Base-by-base conservation (phyloP, 305 asterid species). In the Rubia peregrina region DNA sequence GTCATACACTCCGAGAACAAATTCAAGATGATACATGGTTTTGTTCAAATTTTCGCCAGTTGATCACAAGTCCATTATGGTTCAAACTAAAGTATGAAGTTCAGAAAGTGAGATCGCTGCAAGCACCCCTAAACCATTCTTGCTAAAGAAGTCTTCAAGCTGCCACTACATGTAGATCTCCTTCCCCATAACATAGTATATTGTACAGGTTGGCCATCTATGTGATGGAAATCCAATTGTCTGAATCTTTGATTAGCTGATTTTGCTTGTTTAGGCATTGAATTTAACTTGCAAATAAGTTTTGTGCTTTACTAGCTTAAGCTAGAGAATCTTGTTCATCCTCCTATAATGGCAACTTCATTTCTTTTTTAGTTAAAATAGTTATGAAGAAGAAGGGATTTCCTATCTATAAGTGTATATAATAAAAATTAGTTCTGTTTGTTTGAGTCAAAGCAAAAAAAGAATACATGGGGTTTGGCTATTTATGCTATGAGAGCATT, bases 11-110 rank as follows among this genome's bases (percentile, higher is more conserved):
- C 77, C 91, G 4, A 78, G 88, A 71, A 83, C 89, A 73, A 71
- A 73, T 69, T 80, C 90, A 48, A 87, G 97, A 81, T 90, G 88
- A 83, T 82, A 79, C 72, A 60, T 36, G 67, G 73, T 73, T 40
- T 26, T 57, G 43, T 36, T 73, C 67, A 41, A 64, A 63, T 48
- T 72, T 72, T 66, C 40, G 51, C 75, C 55, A 55, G 76, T 74
- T 44, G 71, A 43, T 77, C 9, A 59, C 49, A 66, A 41, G 44
- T 12, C 10, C 3, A 0, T 55, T 69, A 40, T 42, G 43, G 56
- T 56, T 67, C 60, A 2, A 55, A 66, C 65, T 43, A 43, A 62
- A 66, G 69, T 43, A 61, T 60, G 21, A 51, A 36, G 72, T 33
- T 33, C 57, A 43, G 6, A 19, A 61, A 70, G 71, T 51, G 71